Evolutionary conservation across 495 filamentous ascomycete species (phyloP).

Genomic region (Neurospora intermedia): DNA sequence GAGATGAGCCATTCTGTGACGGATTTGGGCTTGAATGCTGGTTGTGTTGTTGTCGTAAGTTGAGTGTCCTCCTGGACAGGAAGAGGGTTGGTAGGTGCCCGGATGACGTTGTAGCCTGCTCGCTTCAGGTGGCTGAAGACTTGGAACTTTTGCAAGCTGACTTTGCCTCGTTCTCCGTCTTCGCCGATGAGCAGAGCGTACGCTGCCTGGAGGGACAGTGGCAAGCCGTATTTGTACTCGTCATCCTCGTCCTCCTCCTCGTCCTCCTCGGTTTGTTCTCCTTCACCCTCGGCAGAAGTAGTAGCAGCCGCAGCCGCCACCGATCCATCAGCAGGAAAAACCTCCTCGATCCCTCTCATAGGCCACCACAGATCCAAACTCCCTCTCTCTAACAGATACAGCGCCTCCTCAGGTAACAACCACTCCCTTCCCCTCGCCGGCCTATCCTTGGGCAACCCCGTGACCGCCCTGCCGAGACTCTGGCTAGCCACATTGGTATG

Average conservation of each 20-base stretch:
- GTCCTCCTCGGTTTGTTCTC: constrained; percentile 13
- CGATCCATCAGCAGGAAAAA: constrained; percentile 17
- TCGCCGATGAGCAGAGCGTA: constrained; percentile 69
- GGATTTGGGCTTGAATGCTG: constrained; percentile 1
- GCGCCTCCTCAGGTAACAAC: constrained; percentile 84
- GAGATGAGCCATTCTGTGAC: constrained; percentile 36
- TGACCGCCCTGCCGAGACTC: constrained; percentile 34
- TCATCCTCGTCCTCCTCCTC: constrained; percentile 21
- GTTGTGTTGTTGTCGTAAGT: background rate
- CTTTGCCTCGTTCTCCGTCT: constrained; percentile 47
- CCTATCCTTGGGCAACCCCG: constrained; percentile 28
- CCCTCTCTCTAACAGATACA: constrained; percentile 82
- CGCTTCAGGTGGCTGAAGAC: constrained; percentile 79
- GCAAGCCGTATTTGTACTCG: constrained; percentile 52
- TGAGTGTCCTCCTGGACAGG: background rate
- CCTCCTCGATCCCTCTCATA: constrained; percentile 26
- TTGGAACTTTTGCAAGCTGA: constrained; percentile 67
- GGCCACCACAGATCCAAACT: constrained; percentile 81
- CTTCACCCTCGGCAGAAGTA: constrained; percentile 8
- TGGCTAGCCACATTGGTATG: constrained; percentile 29
- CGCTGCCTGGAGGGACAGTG: constrained; percentile 81
- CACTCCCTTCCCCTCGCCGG: constrained; percentile 51
- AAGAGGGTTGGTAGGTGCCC: constrained; percentile 41
- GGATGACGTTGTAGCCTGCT: constrained; percentile 67
- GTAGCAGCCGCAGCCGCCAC: background rate